These are phyloP conservation scores for Pichia sp. DNA, from an alignment of 1,139 yeast species.

Conservation along the genomic window DNA sequence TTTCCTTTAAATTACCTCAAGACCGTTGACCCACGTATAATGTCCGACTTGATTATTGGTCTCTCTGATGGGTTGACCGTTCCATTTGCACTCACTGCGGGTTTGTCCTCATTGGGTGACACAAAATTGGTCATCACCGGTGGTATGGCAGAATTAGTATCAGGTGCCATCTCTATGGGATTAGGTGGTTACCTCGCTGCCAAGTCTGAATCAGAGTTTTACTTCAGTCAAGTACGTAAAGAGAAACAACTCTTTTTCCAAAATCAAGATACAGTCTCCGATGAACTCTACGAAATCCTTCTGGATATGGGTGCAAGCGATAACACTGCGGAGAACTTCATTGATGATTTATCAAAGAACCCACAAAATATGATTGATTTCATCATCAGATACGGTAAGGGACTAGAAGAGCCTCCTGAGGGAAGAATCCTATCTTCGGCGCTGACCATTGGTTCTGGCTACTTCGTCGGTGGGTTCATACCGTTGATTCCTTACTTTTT, in stretches of 20 bases:
- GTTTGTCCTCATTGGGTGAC: conserved; percentile 70
- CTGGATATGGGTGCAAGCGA: conserved; percentile 65
- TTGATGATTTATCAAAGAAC: conserved; percentile 59
- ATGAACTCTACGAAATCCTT: conserved; percentile 68
- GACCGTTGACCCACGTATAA: conserved; percentile 54
- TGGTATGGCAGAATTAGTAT: conserved; percentile 78
- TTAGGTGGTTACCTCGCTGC: conserved; percentile 80
- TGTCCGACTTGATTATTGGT: conserved; percentile 76
- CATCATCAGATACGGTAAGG: conserved; percentile 65
- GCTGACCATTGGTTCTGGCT: conserved; percentile 65
- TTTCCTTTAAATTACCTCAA: conserved; percentile 16
- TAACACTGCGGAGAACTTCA: conserved; percentile 55
- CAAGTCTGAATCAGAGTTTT: conserved; percentile 68
- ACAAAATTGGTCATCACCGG: conserved; percentile 73
- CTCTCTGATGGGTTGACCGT: conserved; percentile 77
- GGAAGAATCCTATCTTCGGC: conserved; percentile 74
- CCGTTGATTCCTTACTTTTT: conserved; percentile 78
- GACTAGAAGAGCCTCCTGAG: conserved; percentile 75
- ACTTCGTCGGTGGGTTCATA: conserved; percentile 76
- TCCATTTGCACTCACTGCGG: conserved; percentile 81
- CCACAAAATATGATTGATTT: conserved; percentile 66
- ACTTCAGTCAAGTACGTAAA: conserved; percentile 59
- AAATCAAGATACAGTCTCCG: conserved; percentile 47
- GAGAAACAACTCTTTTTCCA: conserved; percentile 65
- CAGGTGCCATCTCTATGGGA: conserved; percentile 84